phyloP scores from a whole-genome alignment of 1,284 basidiomycete species.

The Malassezia japonica region DNA sequence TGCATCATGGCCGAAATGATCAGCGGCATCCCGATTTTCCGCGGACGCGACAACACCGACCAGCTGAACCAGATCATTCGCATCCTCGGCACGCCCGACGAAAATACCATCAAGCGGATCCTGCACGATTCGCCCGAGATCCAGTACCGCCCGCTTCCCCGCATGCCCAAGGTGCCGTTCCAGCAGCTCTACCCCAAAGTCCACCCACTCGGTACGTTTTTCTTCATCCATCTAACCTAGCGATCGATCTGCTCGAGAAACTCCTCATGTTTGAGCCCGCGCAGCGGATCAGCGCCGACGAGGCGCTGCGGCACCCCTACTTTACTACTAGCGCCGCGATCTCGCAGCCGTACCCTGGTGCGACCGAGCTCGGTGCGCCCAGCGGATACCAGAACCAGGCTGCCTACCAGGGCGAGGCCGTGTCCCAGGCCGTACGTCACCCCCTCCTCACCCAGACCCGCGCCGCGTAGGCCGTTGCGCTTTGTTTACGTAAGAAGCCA shows the following conservation, averaged over 20 bases:
- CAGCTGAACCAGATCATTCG: conserved; percentile 95
- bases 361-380: not conserved
- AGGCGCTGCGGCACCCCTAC: conserved; percentile 86
- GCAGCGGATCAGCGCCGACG: conserved; percentile 80
- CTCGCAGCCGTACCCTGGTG: not conserved
- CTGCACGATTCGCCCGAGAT: conserved; percentile 91
- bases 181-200: conserved; percentile 83
- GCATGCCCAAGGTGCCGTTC: conserved; percentile 83
- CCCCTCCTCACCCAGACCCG: not conserved
- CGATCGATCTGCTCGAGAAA: conserved; percentile 85
- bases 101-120: conserved; percentile 78
- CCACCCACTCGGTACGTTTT: conserved; percentile 54
- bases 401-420: not conserved
- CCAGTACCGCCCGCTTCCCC: conserved; percentile 72
- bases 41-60: conserved; percentile 94
- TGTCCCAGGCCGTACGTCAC: not conserved
- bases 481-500: not conserved
- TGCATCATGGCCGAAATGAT: conserved; percentile 93
- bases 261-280: conserved; percentile 93
- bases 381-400: conserved; percentile 1
- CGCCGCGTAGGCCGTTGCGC: not conserved
- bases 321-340: conserved; percentile 55
- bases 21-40: conserved; percentile 88
- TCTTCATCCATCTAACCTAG: conserved; percentile 53
- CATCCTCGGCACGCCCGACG: conserved; percentile 89